A percentile compares a stretch with the other conserved stretches of the same genome.
Evolutionary conservation across 2,329 filamentous ascomycete species (phyloP).

Genomic region (Thermoascus crustaceus): DNA sequence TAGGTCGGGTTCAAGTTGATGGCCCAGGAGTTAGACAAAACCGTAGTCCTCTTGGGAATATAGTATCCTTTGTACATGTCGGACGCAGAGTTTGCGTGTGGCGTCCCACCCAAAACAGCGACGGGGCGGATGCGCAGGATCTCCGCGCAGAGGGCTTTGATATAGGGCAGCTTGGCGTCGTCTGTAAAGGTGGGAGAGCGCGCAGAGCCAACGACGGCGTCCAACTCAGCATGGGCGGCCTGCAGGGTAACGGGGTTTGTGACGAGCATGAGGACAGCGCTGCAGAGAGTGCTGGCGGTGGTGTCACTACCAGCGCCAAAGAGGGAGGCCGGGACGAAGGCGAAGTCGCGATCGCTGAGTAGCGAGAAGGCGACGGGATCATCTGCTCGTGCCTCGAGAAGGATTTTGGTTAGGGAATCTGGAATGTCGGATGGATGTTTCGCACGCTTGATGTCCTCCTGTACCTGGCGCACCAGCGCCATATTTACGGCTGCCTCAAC

Average conservation of each 20-base stretch:
- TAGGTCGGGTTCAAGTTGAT: constrained; percentile 14
- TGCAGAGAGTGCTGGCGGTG: constrained; percentile 39
- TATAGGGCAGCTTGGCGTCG: constrained; percentile 19
- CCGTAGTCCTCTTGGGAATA: constrained; percentile 39
- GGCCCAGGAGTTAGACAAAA: constrained; percentile 20
- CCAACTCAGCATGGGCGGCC: constrained; percentile 28
- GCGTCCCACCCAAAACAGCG: constrained; percentile 35
- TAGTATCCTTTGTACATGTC: constrained; percentile 38
- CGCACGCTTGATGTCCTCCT: constrained; percentile 19
- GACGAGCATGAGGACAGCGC: constrained; percentile 41
- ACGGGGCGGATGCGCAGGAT: constrained; percentile 26
- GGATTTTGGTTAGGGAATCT: constrained; percentile 37
- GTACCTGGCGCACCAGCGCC: constrained; percentile 34
- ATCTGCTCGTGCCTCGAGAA: constrained; percentile 34
- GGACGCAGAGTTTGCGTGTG: constrained; percentile 39
- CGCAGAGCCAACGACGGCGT: constrained; percentile 17
- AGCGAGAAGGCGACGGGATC: constrained; percentile 24
- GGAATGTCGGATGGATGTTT: constrained; percentile 21
- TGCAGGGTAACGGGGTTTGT: constrained; percentile 34
- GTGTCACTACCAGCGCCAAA: constrained; percentile 35
- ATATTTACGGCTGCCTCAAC: constrained; percentile 28
- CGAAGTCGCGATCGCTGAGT: constrained; percentile 39
- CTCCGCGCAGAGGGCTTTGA: constrained; percentile 21
- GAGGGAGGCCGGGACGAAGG: constrained; percentile 30
- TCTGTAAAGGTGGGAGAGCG: constrained; percentile 21